Base-by-base conservation (phyloP, 768 basidiomycete genomes). In the Podaxis sp. region DNA sequence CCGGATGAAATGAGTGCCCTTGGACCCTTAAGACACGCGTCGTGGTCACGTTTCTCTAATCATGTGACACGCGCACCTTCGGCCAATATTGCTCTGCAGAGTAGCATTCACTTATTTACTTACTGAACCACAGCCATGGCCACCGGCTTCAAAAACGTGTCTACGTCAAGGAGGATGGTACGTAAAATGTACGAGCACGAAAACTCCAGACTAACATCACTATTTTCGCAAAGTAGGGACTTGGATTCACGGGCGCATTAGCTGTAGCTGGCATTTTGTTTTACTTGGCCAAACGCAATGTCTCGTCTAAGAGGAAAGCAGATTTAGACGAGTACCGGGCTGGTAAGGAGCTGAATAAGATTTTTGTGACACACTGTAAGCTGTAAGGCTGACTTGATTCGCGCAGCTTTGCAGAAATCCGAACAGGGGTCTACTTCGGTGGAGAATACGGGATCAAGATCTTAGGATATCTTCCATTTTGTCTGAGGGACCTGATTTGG, bases 221-320 rank as follows among this genome's bases (percentile, higher is more conserved):
- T 19, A 38, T 55, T 38, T 29, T 50, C 17, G 2, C 43, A 47
- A 57, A 58, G 51, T 65, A 78, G 77, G 69, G 66, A 24, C 57
- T 68, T 4, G 72, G 68, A 22, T 76, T 77, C 41, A 63, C 69
- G 49, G 75, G 74, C 4, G 69, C 69, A 4, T 68, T 78, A 15
- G 49, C 71, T 3, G 64, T 73, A 15, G 72, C 73, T 37, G 77
- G 75, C 12, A 60, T 70, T 4, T 65, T 72, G 0, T 72, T 78
- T 36, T 77, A 77, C 59, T 49, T 69, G 9, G 75, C 73, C 9
- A 79, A 76, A 66, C 68, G 69, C 55, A 66, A 64, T 24, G 73
- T 78, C 38, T 65, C 67, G 5, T 65, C 63, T 50, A 75, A 74
- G 57, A 70, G 78, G 36, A 77, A 69, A 60, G 66, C 66, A 6